Evolutionary conservation across 306 rosid genomes (phyloP), one percentile per base, ranked within the genome.

Genomic region (Abrus precatorius): DNA sequence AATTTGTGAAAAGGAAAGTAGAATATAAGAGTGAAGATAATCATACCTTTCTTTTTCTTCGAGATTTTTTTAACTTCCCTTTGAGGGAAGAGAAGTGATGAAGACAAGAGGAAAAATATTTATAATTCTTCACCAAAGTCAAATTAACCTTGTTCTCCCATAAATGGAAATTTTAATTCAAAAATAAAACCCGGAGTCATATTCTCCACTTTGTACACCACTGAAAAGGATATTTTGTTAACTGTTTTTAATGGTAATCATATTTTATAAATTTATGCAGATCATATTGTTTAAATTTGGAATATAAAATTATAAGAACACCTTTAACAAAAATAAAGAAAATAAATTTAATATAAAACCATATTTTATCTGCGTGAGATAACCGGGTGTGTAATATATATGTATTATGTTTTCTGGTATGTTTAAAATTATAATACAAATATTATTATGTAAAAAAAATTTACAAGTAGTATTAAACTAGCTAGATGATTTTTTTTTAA

Each of bases 1-100:
- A 70, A 32, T 70, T 48, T 12, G 6, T 69, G 32, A 33, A 70
- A 50, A 32, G 61, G 48, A 70, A 13, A 49, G 41, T n/a, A 33
- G 3, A 0, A 11, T 53, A 20, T 36, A 20, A 36, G 8, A 54
- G 28, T 20, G 66, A 55, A 54, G 12, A 20, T 54, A 72, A 72
- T 20, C 20, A 20, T 20, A 50, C 47, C 14, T 53, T 36, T 52
- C 12, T 7, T 72, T 52, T 34, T 36, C 36, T 53, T 53, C 1
- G 59, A 5, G 27, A 52, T 72, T 53, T 20, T 20, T 53, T 53
- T 4, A 32, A 34, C 41, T 34, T 52, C 47, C 50, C 7, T 50
- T 9, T 36, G 66, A 40, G 10, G 45, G 20, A 52, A 34, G 49
- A 71, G 2, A 33, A 33, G 0, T 10, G 30, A 32, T 60, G 8